A percentile compares a stretch with the other conserved stretches of the same genome.
phyloP scores from a whole-genome alignment of 345 rosid genomes.

The Bretschneidera sinensis region DNA sequence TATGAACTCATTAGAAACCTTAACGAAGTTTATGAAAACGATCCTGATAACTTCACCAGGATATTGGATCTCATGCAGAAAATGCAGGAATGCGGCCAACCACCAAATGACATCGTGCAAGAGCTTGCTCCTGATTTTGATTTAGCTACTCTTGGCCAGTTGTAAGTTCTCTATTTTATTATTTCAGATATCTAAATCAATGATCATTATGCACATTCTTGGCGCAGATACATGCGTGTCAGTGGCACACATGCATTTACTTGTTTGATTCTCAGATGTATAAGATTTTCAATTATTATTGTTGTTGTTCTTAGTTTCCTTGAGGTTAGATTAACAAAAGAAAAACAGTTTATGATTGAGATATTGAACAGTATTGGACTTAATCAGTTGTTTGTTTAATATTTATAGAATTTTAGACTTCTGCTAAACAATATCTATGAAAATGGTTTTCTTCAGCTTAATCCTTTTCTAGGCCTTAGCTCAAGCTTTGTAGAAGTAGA shows the following conservation, averaged over 20 bases:
- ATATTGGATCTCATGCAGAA: slow-evolving; percentile 94
- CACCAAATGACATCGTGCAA: slow-evolving; percentile 87
- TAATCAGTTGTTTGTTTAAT: too few species aligned
- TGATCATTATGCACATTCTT: not conserved
- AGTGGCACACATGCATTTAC: not conserved
- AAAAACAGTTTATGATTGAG: too few species aligned
- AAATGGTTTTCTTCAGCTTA: too few species aligned
- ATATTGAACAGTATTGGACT: too few species aligned
- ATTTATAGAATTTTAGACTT: too few species aligned
- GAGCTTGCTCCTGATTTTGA: slow-evolving; percentile 91
- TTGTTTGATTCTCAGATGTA: too few species aligned
- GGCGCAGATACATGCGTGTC: not conserved
- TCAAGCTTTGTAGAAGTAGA: too few species aligned
- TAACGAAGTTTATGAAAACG: slow-evolving; percentile 77
- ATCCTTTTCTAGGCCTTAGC: too few species aligned
- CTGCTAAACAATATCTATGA: too few species aligned
- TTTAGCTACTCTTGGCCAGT: slow-evolving; percentile 64
- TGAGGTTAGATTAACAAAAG: too few species aligned
- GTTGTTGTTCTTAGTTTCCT: too few species aligned
- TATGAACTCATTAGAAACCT: slow-evolving; percentile 72
- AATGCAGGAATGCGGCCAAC: slow-evolving; percentile 99
- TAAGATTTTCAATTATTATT: too few species aligned
- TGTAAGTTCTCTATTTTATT: slow-evolving; percentile 49
- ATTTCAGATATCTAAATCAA: not conserved
- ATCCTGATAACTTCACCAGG: slow-evolving; percentile 65